phyloP scores from a whole-genome alignment of 495 filamentous ascomycete genomes.

The Aspergillus biplanus region DNA sequence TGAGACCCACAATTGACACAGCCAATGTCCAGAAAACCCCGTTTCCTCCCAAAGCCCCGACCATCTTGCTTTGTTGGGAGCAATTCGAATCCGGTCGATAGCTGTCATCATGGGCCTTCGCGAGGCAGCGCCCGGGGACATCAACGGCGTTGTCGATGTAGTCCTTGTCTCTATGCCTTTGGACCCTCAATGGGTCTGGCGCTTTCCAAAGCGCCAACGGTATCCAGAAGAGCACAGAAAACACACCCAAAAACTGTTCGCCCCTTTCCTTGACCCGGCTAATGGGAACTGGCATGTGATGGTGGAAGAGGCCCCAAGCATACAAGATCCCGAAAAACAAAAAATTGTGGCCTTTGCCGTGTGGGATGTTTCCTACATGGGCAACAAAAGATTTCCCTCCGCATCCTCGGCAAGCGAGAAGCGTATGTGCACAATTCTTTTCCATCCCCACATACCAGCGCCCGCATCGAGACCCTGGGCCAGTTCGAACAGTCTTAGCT shows the following conservation, averaged over 20 bases:
- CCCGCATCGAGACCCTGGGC: too few relatives aligned
- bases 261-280: not conserved
- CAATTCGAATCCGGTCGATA: not conserved
- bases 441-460: not conserved
- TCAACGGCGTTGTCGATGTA: not conserved
- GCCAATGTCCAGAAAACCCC: not conserved
- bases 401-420: not conserved
- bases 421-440: not conserved
- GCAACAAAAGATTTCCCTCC: not conserved
- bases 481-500: too few relatives aligned
- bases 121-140: not conserved
- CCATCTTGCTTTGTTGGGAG: too few relatives aligned
- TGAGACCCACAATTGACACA: not conserved
- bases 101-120: not conserved
- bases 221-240: not conserved
- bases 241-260: not conserved
- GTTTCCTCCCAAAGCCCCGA: too few relatives aligned
- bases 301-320: not conserved
- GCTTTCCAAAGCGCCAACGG: not conserved
- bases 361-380: not conserved
- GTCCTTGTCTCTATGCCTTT: not conserved
- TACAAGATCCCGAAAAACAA: not conserved
- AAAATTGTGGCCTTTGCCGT: not conserved
- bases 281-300: not conserved
- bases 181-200: not conserved